Percentiles rank a stretch among this genome's conserved stretches.
Conservation (phyloP, 148 eudicot species). For the Vaccinium macrocarpon region DNA sequence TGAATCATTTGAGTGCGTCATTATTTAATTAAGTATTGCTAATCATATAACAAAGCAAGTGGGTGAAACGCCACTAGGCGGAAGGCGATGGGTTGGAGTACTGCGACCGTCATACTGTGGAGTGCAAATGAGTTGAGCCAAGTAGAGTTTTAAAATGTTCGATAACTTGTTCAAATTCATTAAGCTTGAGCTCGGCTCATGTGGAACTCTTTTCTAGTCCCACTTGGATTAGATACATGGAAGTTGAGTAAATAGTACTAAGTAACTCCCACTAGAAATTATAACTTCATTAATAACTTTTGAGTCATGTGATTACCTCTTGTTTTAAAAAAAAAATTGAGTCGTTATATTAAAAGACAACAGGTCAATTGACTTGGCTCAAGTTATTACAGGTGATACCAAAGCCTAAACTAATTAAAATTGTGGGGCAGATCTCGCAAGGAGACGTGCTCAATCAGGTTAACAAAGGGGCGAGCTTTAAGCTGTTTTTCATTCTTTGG, state of each 20-base stretch:
- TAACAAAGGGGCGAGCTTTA: no score
- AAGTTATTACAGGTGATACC: neutral
- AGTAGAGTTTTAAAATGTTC: neutral
- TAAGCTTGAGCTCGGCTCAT: neutral
- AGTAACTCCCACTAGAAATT: neutral
- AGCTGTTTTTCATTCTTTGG: no score
- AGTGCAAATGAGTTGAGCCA: neutral
- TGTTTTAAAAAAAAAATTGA: no score
- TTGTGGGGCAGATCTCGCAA: no score
- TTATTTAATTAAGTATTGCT: constrained; percentile 11
- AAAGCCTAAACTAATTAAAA: no score
- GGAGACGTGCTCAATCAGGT: no score
- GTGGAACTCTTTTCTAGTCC: neutral
- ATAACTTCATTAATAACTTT: neutral
- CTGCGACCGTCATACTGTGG: neutral
- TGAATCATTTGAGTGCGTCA: neutral
- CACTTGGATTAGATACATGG: neutral
- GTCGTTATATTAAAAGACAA: neutral
- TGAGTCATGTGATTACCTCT: neutral
- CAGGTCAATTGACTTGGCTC: neutral
- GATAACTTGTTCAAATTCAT: neutral
- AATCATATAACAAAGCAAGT: neutral
- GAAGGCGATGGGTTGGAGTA: neutral
- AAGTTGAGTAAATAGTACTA: neutral
- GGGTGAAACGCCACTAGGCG: constrained; percentile 16